These are phyloP conservation scores for Huntiella abstrusa DNA, from an alignment of 2,329 filamentous ascomycete genomes.

Conservation along the genomic window DNA sequence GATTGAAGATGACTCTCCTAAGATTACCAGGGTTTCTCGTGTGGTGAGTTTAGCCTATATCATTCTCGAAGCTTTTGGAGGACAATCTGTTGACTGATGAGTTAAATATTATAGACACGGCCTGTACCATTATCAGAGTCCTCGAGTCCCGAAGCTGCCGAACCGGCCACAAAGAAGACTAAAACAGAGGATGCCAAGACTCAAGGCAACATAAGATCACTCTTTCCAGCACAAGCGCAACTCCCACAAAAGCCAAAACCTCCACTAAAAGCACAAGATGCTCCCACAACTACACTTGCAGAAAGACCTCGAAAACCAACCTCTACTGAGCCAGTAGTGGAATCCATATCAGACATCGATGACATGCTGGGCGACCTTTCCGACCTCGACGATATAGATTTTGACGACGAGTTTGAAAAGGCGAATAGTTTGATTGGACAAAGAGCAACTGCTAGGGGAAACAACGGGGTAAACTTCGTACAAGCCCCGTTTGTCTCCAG, in stretches of 20 bases:
- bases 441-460: conserved; percentile 20
- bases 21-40: neutral
- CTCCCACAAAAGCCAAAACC: conserved; percentile 16
- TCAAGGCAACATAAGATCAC: conserved; percentile 35
- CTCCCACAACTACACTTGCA: neutral
- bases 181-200: conserved; percentile 31
- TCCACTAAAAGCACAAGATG: conserved; percentile 3
- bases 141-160: conserved; percentile 27
- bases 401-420: conserved; percentile 15
- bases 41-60: neutral
- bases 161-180: conserved; percentile 22
- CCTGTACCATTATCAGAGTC: conserved; percentile 19
- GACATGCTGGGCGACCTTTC: conserved; percentile 1
- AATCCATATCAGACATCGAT: conserved; percentile 38
- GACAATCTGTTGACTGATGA: neutral
- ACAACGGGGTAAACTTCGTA: conserved; percentile 29
- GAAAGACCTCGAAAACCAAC: conserved; percentile 14
- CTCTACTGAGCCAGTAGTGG: conserved; percentile 20
- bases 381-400: conserved; percentile 5
- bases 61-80: neutral
- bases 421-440: conserved; percentile 30
- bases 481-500: neutral
- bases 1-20: conserved; percentile 5
- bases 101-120: neutral
- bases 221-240: conserved; percentile 44